Evolutionary conservation across 2,329 filamentous ascomycete genomes (phyloP), one percentile per base, ranked within the genome.

Genomic region (Sporothrix brunneoviolacea): DNA sequence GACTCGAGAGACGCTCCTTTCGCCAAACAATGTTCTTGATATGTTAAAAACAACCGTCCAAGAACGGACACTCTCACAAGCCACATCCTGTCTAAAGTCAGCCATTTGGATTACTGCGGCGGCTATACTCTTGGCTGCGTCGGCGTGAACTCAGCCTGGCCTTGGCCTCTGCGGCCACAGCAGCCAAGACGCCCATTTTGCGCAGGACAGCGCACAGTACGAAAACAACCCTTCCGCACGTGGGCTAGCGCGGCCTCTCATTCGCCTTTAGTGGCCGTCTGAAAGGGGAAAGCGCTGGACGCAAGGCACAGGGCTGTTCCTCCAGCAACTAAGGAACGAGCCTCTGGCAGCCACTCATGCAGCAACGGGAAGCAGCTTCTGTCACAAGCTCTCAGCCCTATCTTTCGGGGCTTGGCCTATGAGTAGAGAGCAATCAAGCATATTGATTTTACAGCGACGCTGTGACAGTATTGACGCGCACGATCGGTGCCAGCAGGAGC

Each of bases 301-400:
- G 21, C 30, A 28, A 40, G 37, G 19, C 30, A 24, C 48, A 39
- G 33, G 8, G 21, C 10, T 51, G 50, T 52, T 52, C 28, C 50
- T 52, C 45, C 19, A 49, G 51, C 51, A 52, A 52, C 51, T 40
- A 24, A 30, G 16, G 39, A 33, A 18, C 35, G 30, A 36, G 38
- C 47, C 37, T 18, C 24, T 32, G 33, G 18, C 41, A 44, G 39
- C 44, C 50, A 43, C 13, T 36, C 24, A 48, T 33, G 13, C 35
- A 35, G 16, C 50, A 36, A 15, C 30, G 15, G 33, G 19, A 18
- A 4, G 16, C 36, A 46, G 42, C 49, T 51, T 45, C 21, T 51
- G 49, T 22, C 28, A 41, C 49, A 51, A 39, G 37, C 19, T 13
- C 18, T 47, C 24, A 44, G 40, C 33, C 21, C 32, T 42, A 30